These are phyloP conservation scores for Phytopythium kandeliae DNA, from an alignment of 352 stramenopile genomes.

Conservation along the genomic window DNA sequence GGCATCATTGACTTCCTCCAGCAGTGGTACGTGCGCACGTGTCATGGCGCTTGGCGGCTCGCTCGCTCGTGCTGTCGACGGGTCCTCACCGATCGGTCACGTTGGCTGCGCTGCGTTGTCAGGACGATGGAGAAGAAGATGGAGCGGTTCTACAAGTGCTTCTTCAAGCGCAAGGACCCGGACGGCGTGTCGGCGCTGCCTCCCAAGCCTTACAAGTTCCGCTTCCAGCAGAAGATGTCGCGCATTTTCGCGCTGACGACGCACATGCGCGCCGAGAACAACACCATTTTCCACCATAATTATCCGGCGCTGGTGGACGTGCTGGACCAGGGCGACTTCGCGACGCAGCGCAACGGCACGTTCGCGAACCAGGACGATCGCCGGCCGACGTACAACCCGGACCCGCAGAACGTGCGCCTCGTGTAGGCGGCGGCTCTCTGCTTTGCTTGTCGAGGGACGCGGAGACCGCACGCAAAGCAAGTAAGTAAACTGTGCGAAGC, in stretches of 20 bases:
- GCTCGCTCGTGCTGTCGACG: no score
- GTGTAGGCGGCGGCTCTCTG: no score
- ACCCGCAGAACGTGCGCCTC: slow-evolving; percentile 37
- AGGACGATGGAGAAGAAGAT: slow-evolving; percentile 90
- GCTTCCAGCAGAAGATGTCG: slow-evolving; percentile 89
- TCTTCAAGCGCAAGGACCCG: slow-evolving; percentile 83
- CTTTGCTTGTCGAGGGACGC: no score
- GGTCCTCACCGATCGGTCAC: no score
- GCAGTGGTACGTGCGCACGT: slow-evolving; percentile 58
- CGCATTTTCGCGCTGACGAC: slow-evolving; percentile 79
- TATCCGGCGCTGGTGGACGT: slow-evolving; percentile 77
- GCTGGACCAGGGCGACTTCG: slow-evolving; percentile 73
- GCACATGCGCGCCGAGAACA: slow-evolving; percentile 54
- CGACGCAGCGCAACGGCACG: slow-evolving; percentile 42
- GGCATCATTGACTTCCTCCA: slow-evolving; percentile 91
- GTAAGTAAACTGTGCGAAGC: no score
- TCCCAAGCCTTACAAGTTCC: slow-evolving; percentile 88
- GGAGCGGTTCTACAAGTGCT: slow-evolving; percentile 89
- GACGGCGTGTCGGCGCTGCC: slow-evolving; percentile 85
- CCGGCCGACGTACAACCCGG: slow-evolving; percentile 35
- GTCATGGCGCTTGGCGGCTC: no score
- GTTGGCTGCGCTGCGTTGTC: no score
- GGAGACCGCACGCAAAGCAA: no score
- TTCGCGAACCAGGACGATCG: slow-evolving; percentile 44
- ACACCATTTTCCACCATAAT: slow-evolving; percentile 65